Conservation (phyloP, 1,139 yeast genomes). For the Suhomyces yuchorum region DNA sequence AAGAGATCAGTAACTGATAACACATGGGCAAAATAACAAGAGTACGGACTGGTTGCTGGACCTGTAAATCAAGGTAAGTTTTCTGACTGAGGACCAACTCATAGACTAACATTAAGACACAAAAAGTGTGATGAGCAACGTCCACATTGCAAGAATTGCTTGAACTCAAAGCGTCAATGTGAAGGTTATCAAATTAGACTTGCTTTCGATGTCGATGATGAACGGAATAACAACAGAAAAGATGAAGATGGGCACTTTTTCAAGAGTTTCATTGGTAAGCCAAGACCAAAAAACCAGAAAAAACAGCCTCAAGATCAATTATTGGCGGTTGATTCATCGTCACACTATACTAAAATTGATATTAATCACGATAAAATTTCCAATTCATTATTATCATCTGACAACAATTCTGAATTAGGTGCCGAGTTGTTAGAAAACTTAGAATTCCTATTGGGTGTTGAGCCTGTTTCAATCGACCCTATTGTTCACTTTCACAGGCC, state of each 20-base stretch:
- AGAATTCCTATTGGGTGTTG: constrained; percentile 21
- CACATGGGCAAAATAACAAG: constrained; percentile 44
- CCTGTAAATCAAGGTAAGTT: constrained; percentile 38
- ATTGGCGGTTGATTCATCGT: not conserved
- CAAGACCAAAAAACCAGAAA: constrained; percentile 5
- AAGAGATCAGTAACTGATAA: not conserved
- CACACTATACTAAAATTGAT: not conserved
- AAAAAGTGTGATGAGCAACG: constrained; percentile 60
- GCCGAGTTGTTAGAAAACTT: constrained; percentile 20
- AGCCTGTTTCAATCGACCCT: not conserved
- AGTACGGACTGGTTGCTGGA: constrained; percentile 55
- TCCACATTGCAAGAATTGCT: constrained; percentile 56
- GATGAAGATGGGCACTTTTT: constrained; percentile 11
- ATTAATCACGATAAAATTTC: not conserved
- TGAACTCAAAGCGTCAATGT: constrained; percentile 44
- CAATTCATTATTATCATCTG: not conserved
- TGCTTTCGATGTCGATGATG: constrained; percentile 51
- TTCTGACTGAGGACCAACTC: not conserved
- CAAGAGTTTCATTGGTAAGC: constrained; percentile 15
- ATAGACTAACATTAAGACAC: constrained; percentile 19
- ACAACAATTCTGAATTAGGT: constrained; percentile 16
- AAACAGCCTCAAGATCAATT: not conserved
- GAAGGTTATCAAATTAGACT: constrained; percentile 52
- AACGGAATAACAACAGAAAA: constrained; percentile 17
- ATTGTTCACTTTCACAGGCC: not conserved